phyloP scores from a whole-genome alignment of 306 rosid genomes.

The Sechiopsis laciniata region DNA sequence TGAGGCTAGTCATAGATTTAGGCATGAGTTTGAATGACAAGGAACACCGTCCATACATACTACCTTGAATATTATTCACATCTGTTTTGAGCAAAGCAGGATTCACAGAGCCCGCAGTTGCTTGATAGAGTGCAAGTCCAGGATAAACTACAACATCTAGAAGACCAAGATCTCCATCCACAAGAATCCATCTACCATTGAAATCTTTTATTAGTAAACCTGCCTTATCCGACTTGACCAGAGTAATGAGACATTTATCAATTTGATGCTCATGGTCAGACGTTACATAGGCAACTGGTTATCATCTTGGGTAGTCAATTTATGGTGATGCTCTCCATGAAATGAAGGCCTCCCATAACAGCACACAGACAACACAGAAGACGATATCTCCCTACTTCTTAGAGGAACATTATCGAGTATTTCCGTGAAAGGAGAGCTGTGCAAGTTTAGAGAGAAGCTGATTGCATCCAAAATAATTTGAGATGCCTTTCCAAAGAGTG shows the following conservation, averaged over 20 bases:
- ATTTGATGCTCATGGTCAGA: constrained; percentile 74
- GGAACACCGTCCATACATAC: constrained; percentile 75
- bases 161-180: constrained; percentile 85
- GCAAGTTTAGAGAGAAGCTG: constrained; percentile 73
- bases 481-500: constrained; percentile 77
- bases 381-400: constrained; percentile 73
- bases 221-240: constrained; percentile 77
- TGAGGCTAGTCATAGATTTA: constrained; percentile 77
- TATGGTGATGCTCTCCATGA: constrained; percentile 67
- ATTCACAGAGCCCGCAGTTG: constrained; percentile 91
- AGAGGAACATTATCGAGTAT: constrained; percentile 83
- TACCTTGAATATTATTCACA: constrained; percentile 51
- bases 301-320: constrained; percentile 61
- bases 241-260: constrained; percentile 81
- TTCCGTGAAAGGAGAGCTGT: constrained; percentile 79
- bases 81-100: constrained; percentile 81
- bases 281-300: constrained; percentile 69
- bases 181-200: constrained; percentile 87
- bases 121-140: constrained; percentile 95
- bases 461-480: constrained; percentile 76
- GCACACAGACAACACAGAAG: constrained; percentile 91
- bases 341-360: constrained; percentile 85
- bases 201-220: constrained; percentile 75
- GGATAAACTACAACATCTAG: constrained; percentile 91
- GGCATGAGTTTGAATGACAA: constrained; percentile 82